phyloP scores from a whole-genome alignment of 208 protist species.

The Leishmania major region DNA sequence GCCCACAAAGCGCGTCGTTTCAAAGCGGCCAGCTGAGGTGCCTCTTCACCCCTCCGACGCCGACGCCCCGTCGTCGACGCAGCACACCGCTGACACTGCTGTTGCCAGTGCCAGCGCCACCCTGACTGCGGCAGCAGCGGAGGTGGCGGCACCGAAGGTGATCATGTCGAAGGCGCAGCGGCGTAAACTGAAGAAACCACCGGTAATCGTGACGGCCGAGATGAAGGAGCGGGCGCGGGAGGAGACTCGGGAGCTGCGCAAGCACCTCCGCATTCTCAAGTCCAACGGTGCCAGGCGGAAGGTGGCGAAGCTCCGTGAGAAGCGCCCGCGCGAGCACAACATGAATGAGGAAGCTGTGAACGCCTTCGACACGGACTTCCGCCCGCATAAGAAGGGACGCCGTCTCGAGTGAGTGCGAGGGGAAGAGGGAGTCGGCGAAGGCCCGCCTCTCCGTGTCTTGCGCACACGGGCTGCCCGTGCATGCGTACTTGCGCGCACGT shows the following conservation, averaged over 20 bases:
- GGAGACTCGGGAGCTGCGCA: slow-evolving; percentile 81
- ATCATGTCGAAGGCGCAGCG: slow-evolving; percentile 84
- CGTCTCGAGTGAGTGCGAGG: slow-evolving; percentile 52
- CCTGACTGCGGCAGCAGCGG: slow-evolving; percentile 5
- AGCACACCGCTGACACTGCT: neutral
- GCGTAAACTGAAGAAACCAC: slow-evolving; percentile 75
- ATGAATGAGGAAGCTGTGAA: slow-evolving; percentile 67
- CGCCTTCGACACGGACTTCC: slow-evolving; percentile 60
- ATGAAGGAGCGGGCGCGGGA: slow-evolving; percentile 82
- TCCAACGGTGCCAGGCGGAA: slow-evolving; percentile 88
- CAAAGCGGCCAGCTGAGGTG: slow-evolving; percentile 19
- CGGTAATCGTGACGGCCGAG: slow-evolving; percentile 71
- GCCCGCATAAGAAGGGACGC: slow-evolving; percentile 69
- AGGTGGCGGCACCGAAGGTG: slow-evolving; percentile 40
- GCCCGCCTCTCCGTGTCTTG: neutral
- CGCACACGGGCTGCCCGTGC: neutral
- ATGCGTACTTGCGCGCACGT: neutral
- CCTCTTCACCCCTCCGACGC: neutral
- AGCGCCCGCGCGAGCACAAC: slow-evolving; percentile 66
- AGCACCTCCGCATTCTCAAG: slow-evolving; percentile 87
- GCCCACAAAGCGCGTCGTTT: slow-evolving; percentile 18
- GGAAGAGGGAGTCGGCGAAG: neutral
- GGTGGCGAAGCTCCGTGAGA: slow-evolving; percentile 67
- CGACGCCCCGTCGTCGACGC: neutral
- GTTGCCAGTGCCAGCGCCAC: neutral